A percentile compares a stretch with the other conserved stretches of the same genome.
phyloP scores from a whole-genome alignment of 495 filamentous ascomycete species.

The Penicillium turbatum region DNA sequence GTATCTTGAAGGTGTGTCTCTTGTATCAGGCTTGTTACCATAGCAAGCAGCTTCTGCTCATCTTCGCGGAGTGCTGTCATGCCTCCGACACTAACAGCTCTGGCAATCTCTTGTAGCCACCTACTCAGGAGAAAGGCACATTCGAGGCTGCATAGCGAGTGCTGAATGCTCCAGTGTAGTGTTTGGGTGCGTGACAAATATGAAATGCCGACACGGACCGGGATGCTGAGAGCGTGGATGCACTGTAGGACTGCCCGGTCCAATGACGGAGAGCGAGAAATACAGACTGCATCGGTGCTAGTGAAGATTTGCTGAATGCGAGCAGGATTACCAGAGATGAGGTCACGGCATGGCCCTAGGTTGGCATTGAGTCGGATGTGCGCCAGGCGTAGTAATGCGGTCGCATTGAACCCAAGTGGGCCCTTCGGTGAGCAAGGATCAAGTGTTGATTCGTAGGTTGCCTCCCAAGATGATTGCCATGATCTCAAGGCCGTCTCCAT shows the following conservation, averaged over 20 bases:
- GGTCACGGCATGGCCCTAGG: constrained; percentile 18
- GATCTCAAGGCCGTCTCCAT: constrained; percentile 40
- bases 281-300: constrained; percentile 10
- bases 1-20: constrained; percentile 1
- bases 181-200: constrained; percentile 33
- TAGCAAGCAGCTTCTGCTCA: constrained; percentile 6
- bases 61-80: constrained; percentile 1
- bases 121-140: constrained; percentile 9
- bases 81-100: background rate
- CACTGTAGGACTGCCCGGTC: constrained; percentile 33
- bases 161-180: constrained; percentile 37
- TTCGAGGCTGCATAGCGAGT: constrained; percentile 31
- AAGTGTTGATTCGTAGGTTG: constrained; percentile 28
- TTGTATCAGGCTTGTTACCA: constrained; percentile 1
- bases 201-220: constrained; percentile 34
- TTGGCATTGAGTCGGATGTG: constrained; percentile 33
- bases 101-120: constrained; percentile 7
- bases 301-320: constrained; percentile 16
- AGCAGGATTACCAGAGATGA: constrained; percentile 29
- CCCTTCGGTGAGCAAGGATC: constrained; percentile 33
- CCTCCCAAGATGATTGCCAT: constrained; percentile 36
- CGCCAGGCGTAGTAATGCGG: constrained; percentile 35
- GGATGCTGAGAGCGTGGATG: constrained; percentile 39
- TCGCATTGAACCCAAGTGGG: constrained; percentile 37
- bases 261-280: constrained; percentile 21